Evolutionary conservation across 2,329 filamentous ascomycete genomes (phyloP).

Genomic region (Alternaria incomplexa): DNA sequence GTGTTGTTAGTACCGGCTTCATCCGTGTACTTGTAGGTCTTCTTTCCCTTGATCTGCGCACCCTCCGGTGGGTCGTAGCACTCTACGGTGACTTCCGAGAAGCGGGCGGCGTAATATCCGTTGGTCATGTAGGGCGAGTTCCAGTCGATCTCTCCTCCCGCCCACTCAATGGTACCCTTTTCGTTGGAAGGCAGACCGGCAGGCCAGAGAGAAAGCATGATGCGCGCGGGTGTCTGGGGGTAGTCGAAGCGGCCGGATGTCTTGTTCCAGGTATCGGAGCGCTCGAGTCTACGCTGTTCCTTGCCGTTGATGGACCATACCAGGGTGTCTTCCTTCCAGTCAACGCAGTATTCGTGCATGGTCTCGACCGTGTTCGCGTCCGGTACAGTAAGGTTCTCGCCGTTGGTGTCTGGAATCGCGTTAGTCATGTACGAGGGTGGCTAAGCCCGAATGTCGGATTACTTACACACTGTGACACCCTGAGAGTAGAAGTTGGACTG

Average conservation of each 20-base stretch:
- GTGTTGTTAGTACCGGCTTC: constrained; percentile 71
- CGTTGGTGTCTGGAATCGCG: constrained; percentile 69
- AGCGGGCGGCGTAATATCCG: constrained; percentile 87
- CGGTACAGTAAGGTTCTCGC: constrained; percentile 67
- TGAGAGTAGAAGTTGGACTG: constrained; percentile 99
- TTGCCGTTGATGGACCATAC: constrained; percentile 88
- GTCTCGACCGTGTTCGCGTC: constrained; percentile 75
- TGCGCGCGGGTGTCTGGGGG: constrained; percentile 88
- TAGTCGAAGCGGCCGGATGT: constrained; percentile 82
- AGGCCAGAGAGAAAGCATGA: constrained; percentile 96
- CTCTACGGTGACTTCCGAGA: constrained; percentile 78
- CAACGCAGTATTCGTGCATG: constrained; percentile 85
- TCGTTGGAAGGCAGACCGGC: constrained; percentile 81
- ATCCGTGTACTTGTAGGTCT: constrained; percentile 78
- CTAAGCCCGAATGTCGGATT: neutral
- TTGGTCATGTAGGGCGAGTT: constrained; percentile 78
- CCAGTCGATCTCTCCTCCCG: constrained; percentile 91
- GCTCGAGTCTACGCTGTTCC: constrained; percentile 74
- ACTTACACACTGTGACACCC: constrained; percentile 87
- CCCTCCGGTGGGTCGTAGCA: constrained; percentile 86
- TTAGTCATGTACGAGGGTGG: constrained; percentile 15
- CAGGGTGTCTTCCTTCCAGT: constrained; percentile 87
- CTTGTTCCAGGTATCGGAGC: constrained; percentile 82
- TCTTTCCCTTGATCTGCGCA: constrained; percentile 63
- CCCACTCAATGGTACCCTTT: constrained; percentile 87